These are phyloP conservation scores for Pyricularia pennisetigena DNA, from an alignment of 2,329 filamentous ascomycete genomes.

Conservation along the genomic window DNA sequence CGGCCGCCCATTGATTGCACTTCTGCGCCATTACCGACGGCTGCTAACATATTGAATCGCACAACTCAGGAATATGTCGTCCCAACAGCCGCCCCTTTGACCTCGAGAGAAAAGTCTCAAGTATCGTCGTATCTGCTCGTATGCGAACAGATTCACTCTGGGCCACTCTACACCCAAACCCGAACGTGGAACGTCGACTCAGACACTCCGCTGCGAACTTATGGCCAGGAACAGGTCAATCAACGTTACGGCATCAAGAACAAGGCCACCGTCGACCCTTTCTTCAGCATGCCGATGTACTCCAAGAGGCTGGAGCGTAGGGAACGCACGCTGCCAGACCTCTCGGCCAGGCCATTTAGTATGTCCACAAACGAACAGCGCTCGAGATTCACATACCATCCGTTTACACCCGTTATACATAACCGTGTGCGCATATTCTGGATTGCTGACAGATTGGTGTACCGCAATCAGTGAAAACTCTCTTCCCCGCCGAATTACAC, in stretches of 20 bases:
- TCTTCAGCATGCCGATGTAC: conserved; percentile 48
- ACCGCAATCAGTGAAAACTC: conserved; percentile 21
- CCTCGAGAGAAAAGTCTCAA: conserved; percentile 31
- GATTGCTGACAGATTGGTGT: background rate
- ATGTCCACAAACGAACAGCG: conserved; percentile 10
- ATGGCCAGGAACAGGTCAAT: conserved; percentile 50
- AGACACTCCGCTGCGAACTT: conserved; percentile 27
- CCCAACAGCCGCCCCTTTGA: conserved; percentile 32
- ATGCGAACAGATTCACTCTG: conserved; percentile 44
- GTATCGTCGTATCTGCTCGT: conserved; percentile 44
- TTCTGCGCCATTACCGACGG: background rate
- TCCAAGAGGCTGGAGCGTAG: conserved; percentile 42
- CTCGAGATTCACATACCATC: background rate
- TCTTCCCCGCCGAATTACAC: conserved; percentile 48
- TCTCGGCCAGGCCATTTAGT: conserved; percentile 37
- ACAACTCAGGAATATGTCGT: conserved; percentile 37
- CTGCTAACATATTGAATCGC: background rate
- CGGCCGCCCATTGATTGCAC: background rate
- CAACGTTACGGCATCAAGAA: conserved; percentile 43
- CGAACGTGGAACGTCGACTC: conserved; percentile 31
- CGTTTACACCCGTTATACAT: background rate
- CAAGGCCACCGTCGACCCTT: conserved; percentile 47
- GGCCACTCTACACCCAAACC: conserved; percentile 46
- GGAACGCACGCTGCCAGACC: conserved; percentile 43
- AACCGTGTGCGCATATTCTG: background rate